Percentiles rank a stretch among this genome's conserved stretches.
phyloP scores from a whole-genome alignment of 2,329 filamentous ascomycete genomes.

The Aspergillus floridensis region DNA sequence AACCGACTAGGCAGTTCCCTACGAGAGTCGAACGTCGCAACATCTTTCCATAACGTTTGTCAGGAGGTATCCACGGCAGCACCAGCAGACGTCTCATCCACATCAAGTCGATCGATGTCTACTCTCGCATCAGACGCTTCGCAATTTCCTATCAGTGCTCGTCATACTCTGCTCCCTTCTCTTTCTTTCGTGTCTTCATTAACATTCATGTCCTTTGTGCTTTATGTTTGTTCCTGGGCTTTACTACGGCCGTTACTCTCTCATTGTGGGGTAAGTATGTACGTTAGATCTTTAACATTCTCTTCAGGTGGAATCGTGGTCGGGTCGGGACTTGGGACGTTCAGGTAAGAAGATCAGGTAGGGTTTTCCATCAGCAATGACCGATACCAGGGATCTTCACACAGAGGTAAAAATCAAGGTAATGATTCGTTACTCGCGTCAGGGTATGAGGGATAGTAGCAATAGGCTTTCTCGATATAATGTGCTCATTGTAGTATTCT shows the following conservation, averaged over 20 bases:
- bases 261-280: slow-evolving; percentile 43
- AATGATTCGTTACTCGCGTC: slow-evolving; percentile 11
- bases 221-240: slow-evolving; percentile 24
- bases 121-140: neutral
- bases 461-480: neutral
- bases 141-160: neutral
- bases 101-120: slow-evolving; percentile 3
- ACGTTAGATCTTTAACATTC: slow-evolving; percentile 35
- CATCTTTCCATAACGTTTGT: neutral
- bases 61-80: slow-evolving; percentile 7
- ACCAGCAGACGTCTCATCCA: neutral
- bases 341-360: slow-evolving; percentile 48
- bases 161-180: slow-evolving; percentile 11
- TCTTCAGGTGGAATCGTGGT: slow-evolving; percentile 19
- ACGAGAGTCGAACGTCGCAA: slow-evolving; percentile 19
- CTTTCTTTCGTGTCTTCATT: slow-evolving; percentile 27
- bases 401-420: slow-evolving; percentile 19
- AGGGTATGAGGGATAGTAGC: neutral
- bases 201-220: slow-evolving; percentile 25
- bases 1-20: slow-evolving; percentile 11
- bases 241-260: slow-evolving; percentile 28
- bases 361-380: slow-evolving; percentile 32
- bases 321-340: slow-evolving; percentile 19
- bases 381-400: slow-evolving; percentile 24
- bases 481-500: neutral